Conservation (phyloP, 2,329 filamentous ascomycete genomes). For the Cladosporium sp. region DNA sequence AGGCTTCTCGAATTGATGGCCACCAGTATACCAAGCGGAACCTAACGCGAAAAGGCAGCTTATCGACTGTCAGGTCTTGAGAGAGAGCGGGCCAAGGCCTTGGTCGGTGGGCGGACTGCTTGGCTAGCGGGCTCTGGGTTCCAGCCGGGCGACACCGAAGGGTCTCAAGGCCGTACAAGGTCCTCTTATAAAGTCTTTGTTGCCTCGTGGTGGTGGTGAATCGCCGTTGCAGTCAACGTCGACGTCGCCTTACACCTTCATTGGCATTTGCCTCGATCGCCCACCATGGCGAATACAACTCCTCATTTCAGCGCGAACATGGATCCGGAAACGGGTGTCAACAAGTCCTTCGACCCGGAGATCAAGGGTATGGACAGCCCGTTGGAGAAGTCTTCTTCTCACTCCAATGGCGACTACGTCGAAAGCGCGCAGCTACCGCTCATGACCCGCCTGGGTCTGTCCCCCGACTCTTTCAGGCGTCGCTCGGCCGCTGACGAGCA, state of each 20-base stretch:
- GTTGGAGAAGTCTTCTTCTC: not conserved
- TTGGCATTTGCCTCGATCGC: constrained; percentile 11
- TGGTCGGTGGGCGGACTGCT: constrained; percentile 12
- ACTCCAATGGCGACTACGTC: constrained; percentile 17
- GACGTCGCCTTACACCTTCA: constrained; percentile 5
- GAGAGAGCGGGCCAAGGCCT: constrained; percentile 16
- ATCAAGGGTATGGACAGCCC: constrained; percentile 16
- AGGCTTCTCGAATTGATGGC: constrained; percentile 13
- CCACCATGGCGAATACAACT: constrained; percentile 16
- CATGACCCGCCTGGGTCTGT: constrained; percentile 35
- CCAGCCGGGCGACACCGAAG: constrained; percentile 17
- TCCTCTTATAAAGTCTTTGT: constrained; percentile 16
- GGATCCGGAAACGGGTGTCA: constrained; percentile 60
- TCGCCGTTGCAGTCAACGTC: constrained; percentile 3
- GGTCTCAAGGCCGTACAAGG: constrained; percentile 3
- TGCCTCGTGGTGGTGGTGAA: not conserved
- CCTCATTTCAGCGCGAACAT: constrained; percentile 10
- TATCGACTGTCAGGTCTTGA: constrained; percentile 17
- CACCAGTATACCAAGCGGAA: constrained; percentile 15
- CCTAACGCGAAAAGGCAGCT: constrained; percentile 19
- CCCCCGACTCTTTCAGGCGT: constrained; percentile 33
- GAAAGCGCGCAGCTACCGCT: constrained; percentile 23
- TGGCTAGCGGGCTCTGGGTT: constrained; percentile 16
- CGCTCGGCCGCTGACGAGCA: constrained; percentile 34
- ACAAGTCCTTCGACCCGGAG: constrained; percentile 49